These are phyloP conservation scores for Hydnum rufescens DNA, from an alignment of 768 basidiomycete genomes.

Conservation along the genomic window DNA sequence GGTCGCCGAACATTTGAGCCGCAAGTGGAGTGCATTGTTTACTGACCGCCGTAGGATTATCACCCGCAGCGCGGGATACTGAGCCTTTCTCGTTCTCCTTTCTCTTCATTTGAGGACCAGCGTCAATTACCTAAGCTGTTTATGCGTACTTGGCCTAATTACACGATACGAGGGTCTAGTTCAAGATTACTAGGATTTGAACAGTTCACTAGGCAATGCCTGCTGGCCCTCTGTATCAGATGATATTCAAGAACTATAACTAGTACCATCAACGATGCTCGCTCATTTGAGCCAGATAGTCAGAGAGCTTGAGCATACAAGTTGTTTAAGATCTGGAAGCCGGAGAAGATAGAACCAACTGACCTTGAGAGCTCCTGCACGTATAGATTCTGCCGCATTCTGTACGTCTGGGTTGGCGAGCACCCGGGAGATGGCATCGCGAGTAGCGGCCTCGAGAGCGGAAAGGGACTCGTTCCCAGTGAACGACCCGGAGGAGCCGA, in stretches of 20 bases:
- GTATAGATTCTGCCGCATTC: conserved; percentile 58
- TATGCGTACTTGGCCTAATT: too few species aligned
- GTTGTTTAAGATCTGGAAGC: not conserved
- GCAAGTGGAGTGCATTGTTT: too few species aligned
- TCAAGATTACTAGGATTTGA: too few species aligned
- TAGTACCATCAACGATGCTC: conserved; percentile 13
- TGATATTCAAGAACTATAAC: not conserved
- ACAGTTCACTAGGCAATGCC: too few species aligned
- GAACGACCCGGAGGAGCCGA: conserved; percentile 29
- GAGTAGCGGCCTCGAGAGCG: conserved; percentile 41
- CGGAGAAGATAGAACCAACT: conserved; percentile 12
- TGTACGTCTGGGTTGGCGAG: conserved; percentile 78
- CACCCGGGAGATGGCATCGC: conserved; percentile 53
- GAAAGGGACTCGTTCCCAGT: conserved; percentile 27
- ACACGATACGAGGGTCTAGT: too few species aligned
- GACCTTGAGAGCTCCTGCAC: conserved; percentile 69
- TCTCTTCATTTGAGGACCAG: too few species aligned
- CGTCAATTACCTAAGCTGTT: too few species aligned
- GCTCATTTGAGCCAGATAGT: conserved; percentile 50
- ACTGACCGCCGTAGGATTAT: too few species aligned
- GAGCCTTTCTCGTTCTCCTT: too few species aligned
- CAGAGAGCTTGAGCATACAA: conserved; percentile 17
- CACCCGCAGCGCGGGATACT: too few species aligned
- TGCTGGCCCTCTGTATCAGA: too few species aligned
- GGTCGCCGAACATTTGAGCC: too few species aligned